Conservation (phyloP, 129 eudicot species). For the Arctium lappa region DNA sequence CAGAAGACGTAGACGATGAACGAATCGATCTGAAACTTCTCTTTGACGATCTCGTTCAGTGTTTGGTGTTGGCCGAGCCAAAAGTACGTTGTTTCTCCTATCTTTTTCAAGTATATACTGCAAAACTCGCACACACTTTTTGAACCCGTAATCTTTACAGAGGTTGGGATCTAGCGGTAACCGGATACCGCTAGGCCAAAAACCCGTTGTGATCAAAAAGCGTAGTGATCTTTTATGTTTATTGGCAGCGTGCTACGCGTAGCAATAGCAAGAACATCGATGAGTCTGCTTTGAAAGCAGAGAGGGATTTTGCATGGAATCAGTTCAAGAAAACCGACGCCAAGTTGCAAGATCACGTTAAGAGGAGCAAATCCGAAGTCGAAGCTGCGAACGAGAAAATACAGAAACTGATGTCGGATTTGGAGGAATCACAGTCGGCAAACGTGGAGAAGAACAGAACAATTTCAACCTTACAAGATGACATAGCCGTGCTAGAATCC, state of each 20-base stretch:
- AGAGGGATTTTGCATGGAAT: conserved; percentile 70
- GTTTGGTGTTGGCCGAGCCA: conserved; percentile 36
- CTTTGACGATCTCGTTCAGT: conserved; percentile 44
- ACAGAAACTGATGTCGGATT: conserved; percentile 25
- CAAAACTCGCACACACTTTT: not conserved
- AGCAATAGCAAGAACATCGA: conserved; percentile 25
- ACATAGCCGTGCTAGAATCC: conserved; percentile 36
- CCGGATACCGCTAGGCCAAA: no score
- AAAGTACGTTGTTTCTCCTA: conserved; percentile 30
- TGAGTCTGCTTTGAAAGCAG: conserved; percentile 51
- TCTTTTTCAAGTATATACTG: not conserved
- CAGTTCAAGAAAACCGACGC: conserved; percentile 49
- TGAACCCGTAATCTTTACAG: no score
- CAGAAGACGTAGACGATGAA: conserved; percentile 57
- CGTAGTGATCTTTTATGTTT: conserved; percentile 13
- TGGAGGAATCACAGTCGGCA: conserved; percentile 48
- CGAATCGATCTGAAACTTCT: conserved; percentile 51
- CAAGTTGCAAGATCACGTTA: conserved; percentile 34
- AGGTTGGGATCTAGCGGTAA: no score
- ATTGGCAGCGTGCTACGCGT: conserved; percentile 21
- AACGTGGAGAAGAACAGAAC: conserved; percentile 40
- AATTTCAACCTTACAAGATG: conserved; percentile 35
- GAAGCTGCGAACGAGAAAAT: conserved; percentile 47
- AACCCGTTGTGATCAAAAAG: not conserved
- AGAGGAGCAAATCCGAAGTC: conserved; percentile 38